Percentiles rank a stretch among this genome's conserved stretches.
phyloP scores from a whole-genome alignment of 768 basidiomycete species.

The Clavulina sp. region DNA sequence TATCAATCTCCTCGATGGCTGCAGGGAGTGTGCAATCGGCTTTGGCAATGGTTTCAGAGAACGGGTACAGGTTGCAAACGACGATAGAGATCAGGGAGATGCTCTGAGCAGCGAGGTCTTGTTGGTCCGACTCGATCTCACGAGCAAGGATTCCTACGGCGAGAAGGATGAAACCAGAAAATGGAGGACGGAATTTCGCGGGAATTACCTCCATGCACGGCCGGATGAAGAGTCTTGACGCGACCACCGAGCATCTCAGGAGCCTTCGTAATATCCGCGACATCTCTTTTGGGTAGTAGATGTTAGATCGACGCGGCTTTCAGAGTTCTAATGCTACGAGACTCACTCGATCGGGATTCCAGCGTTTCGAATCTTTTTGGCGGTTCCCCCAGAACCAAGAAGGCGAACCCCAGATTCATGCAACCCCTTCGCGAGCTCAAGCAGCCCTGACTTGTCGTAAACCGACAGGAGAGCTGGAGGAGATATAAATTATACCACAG shows the following conservation, averaged over 20 bases:
- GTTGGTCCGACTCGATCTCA: conserved; percentile 74
- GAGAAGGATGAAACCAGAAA: not conserved
- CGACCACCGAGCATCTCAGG: conserved; percentile 98
- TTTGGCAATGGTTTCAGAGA: conserved; percentile 75
- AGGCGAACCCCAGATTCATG: conserved; percentile 66
- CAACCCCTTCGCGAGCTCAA: conserved; percentile 80
- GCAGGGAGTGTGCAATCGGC: conserved; percentile 79
- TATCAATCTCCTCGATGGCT: conserved; percentile 96
- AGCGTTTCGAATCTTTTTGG: conserved; percentile 90
- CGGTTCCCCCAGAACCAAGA: conserved; percentile 91
- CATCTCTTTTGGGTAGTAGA: conserved; percentile 44
- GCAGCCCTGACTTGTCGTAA: conserved; percentile 83
- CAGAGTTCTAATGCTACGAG: not conserved
- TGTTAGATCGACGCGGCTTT: not conserved
- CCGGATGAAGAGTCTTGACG: conserved; percentile 96
- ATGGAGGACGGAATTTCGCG: not conserved
- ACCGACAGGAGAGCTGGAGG: conserved; percentile 73
- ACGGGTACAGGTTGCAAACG: conserved; percentile 98
- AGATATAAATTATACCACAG: no score
- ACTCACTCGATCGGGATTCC: conserved; percentile 81
- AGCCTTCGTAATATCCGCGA: conserved; percentile 91
- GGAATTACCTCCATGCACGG: conserved; percentile 77
- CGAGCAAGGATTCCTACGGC: conserved; percentile 79
- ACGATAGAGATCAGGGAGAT: conserved; percentile 93
- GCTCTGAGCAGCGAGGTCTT: conserved; percentile 62